Evolutionary conservation across 768 basidiomycete species (phyloP).

Genomic region (Boletus pseudopeckii): DNA sequence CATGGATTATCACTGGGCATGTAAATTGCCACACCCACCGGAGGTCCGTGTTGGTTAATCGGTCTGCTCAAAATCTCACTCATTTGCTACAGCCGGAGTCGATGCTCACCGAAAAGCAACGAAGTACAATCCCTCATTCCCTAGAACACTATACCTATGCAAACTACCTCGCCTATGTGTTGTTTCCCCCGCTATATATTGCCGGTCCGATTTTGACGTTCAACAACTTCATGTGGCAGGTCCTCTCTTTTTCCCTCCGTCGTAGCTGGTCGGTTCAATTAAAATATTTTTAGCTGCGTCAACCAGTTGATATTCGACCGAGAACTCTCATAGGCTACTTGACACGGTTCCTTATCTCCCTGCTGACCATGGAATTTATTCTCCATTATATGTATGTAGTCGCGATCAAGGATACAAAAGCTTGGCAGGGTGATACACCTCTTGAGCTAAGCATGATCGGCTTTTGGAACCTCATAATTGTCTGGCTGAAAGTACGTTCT

Average conservation of each 20-base stretch:
- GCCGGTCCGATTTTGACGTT: constrained; percentile 96
- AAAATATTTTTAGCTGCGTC: constrained; percentile 49
- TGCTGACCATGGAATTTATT: constrained; percentile 86
- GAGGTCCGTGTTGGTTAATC: constrained; percentile 38
- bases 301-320: constrained; percentile 45
- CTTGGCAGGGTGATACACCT: constrained; percentile 77
- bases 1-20: constrained; percentile 91
- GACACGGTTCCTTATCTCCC: constrained; percentile 63
- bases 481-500: constrained; percentile 86
- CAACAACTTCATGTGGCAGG: constrained; percentile 95
- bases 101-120: constrained; percentile 53
- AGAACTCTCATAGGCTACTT: constrained; percentile 52
- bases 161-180: constrained; percentile 79
- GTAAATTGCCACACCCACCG: constrained; percentile 33
- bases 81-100: constrained; percentile 24
- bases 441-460: constrained; percentile 88
- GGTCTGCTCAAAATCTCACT: constrained; percentile 1
- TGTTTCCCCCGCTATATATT: constrained; percentile 93
- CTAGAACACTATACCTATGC: constrained; percentile 57
- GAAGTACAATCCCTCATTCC: constrained; percentile 54
- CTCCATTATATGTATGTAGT: constrained; percentile 96
- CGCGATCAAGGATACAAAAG: constrained; percentile 86
- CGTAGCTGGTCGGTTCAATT: background rate
- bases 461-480: constrained; percentile 94
- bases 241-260: constrained; percentile 30